phyloP scores from a whole-genome alignment of 129 eudicot species.

The Flaveria robusta region DNA sequence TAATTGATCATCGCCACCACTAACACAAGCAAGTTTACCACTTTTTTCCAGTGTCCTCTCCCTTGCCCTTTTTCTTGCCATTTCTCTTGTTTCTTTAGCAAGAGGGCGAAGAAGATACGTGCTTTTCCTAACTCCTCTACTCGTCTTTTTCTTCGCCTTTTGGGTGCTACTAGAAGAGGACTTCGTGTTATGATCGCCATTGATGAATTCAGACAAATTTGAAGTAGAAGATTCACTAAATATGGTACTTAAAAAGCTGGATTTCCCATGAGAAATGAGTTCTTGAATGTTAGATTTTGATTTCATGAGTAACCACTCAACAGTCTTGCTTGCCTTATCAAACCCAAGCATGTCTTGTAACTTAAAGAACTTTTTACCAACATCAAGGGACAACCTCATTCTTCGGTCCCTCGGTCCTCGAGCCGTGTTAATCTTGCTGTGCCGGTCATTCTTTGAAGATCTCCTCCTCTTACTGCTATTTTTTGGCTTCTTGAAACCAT shows the following conservation, averaged over 20 bases:
- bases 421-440: slow-evolving; percentile 81
- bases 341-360: slow-evolving; percentile 71
- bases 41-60: slow-evolving; percentile 66
- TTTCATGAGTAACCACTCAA: slow-evolving; percentile 63
- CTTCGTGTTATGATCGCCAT: slow-evolving; percentile 7
- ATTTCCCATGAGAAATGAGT: slow-evolving; percentile 11
- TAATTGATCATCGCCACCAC: slow-evolving; percentile 12
- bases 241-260: slow-evolving; percentile 20
- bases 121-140: slow-evolving; percentile 35
- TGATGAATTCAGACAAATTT: slow-evolving; percentile 29
- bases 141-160: slow-evolving; percentile 33
- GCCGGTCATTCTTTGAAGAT: slow-evolving; percentile 52
- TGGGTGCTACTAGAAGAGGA: slow-evolving; percentile 19
- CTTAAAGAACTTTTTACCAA: slow-evolving; percentile 61
- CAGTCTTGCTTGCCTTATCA: slow-evolving; percentile 75
- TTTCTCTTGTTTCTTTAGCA: slow-evolving; percentile 56
- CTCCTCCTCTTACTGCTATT: slow-evolving; percentile 21
- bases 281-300: slow-evolving; percentile 56
- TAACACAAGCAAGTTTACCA: slow-evolving; percentile 22
- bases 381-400: slow-evolving; percentile 35
- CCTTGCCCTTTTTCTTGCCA: slow-evolving; percentile 71
- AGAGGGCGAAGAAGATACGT: slow-evolving; percentile 35
- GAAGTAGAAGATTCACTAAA: slow-evolving; percentile 42
- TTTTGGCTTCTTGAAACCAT: slow-evolving; percentile 12
- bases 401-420: slow-evolving; percentile 77